Evolutionary conservation across 208 protist genomes (phyloP).

Genomic region (Trypanosoma avium): DNA sequence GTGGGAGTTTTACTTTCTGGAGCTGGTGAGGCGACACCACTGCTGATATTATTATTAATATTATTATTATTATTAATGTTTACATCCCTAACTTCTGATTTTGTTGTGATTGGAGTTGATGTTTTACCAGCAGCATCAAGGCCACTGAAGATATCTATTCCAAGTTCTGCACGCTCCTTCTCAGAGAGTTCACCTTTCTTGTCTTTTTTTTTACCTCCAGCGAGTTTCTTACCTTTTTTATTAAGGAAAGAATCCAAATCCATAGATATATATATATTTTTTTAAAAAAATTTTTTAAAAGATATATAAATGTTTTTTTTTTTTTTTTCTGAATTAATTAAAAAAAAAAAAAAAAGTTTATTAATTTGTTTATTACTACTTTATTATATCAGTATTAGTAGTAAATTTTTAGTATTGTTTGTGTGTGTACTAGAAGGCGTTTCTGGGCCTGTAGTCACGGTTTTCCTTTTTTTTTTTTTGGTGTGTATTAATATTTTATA

Average conservation of each 20-base stretch:
- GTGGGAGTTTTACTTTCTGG: not conserved
- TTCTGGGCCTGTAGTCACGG: too few relatives aligned
- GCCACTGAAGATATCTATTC: conserved; percentile 38
- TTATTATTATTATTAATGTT: not conserved
- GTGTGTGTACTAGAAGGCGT: too few relatives aligned
- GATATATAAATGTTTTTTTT: too few relatives aligned
- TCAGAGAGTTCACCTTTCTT: conserved; percentile 29
- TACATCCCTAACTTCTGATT: not conserved
- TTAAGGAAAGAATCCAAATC: conserved; percentile 67
- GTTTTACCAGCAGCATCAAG: conserved; percentile 3
- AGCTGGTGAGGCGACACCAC: too few relatives aligned
- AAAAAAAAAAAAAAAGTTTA: too few relatives aligned
- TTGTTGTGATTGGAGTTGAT: not conserved
- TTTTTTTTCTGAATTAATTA: too few relatives aligned
- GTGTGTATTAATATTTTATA: too few relatives aligned
- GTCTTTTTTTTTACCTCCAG: conserved; percentile 52
- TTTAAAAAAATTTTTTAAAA: not conserved
- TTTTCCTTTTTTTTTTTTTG: conserved; percentile 5
- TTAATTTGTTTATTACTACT: too few relatives aligned
- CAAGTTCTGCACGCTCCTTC: conserved; percentile 38
- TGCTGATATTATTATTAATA: not conserved
- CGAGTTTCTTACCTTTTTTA: conserved; percentile 68
- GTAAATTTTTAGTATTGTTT: too few relatives aligned
- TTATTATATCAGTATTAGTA: too few relatives aligned
- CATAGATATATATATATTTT: conserved; percentile 20